Evolutionary conservation across 2,329 filamentous ascomycete species (phyloP).

Genomic region (Chrysosporium keratinophilum): DNA sequence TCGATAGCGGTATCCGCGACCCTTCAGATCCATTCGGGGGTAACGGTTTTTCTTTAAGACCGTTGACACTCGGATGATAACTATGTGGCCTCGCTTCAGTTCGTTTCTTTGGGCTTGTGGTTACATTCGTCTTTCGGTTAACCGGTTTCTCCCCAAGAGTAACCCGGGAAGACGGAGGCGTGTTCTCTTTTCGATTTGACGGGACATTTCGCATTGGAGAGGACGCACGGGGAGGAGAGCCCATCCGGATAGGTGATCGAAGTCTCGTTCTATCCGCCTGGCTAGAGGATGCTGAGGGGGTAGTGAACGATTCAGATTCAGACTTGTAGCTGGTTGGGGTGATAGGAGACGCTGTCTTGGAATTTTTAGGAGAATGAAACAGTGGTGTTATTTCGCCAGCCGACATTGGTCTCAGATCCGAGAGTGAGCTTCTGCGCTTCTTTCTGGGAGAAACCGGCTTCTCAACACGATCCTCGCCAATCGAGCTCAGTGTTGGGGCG

Average conservation of each 20-base stretch:
- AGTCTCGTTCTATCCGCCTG: slow-evolving; percentile 5
- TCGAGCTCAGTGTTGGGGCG: slow-evolving; percentile 40
- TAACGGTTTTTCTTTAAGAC: slow-evolving; percentile 27
- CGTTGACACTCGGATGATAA: slow-evolving; percentile 24
- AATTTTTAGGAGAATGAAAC: slow-evolving; percentile 24
- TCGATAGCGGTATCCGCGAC: slow-evolving; percentile 26
- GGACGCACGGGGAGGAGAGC: slow-evolving; percentile 24
- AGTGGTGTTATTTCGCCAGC: slow-evolving; percentile 42
- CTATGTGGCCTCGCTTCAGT: slow-evolving; percentile 26
- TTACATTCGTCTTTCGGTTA: slow-evolving; percentile 26
- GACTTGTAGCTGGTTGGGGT: slow-evolving; percentile 15
- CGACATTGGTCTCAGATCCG: slow-evolving; percentile 66
- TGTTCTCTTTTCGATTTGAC: slow-evolving; percentile 30
- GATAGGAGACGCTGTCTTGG: slow-evolving; percentile 30
- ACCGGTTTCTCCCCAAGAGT: slow-evolving; percentile 25
- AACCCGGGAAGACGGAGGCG: slow-evolving; percentile 29
- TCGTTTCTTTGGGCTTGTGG: slow-evolving; percentile 34
- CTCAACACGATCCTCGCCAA: slow-evolving; percentile 41
- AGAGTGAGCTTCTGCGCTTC: slow-evolving; percentile 84
- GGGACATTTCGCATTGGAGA: slow-evolving; percentile 15
- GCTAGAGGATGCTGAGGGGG: slow-evolving; percentile 10
- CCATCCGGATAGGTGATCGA: slow-evolving; percentile 10
- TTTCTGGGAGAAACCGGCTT: slow-evolving; percentile 47
- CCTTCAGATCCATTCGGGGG: slow-evolving; percentile 25
- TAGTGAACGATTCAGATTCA: slow-evolving; percentile 5